A percentile compares a stretch with the other conserved stretches of the same genome.
Conservation (phyloP, 2,329 filamentous ascomycete genomes). For the Epichloe sylvatica region DNA sequence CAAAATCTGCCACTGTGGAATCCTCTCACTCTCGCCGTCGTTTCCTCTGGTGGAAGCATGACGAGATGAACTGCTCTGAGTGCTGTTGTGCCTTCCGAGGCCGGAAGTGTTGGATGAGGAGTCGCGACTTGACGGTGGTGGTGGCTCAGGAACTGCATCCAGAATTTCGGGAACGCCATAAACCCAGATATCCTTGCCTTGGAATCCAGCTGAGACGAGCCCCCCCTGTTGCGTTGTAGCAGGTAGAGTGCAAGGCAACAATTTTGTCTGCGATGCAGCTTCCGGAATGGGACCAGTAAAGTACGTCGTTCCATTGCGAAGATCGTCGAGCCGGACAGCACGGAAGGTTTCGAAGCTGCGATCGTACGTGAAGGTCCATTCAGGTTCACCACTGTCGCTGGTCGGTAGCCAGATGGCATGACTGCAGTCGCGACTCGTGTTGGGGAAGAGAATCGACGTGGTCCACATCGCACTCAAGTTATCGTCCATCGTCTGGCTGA, state of each 20-base stretch:
- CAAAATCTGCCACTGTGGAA: conserved; percentile 55
- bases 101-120: conserved; percentile 7
- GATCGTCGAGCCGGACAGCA: conserved; percentile 60
- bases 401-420: conserved; percentile 58
- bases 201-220: conserved; percentile 59
- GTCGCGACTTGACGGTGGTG: conserved; percentile 9
- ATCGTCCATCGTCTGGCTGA: conserved; percentile 49
- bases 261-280: conserved; percentile 37
- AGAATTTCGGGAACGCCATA: conserved; percentile 66
- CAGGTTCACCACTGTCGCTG: conserved; percentile 48
- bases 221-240: conserved; percentile 59
- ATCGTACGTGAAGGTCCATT: conserved; percentile 69
- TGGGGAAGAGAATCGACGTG: conserved; percentile 71
- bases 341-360: conserved; percentile 64
- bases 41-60: conserved; percentile 19
- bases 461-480: conserved; percentile 68
- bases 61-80: conserved; percentile 16
- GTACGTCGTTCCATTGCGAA: conserved; percentile 64
- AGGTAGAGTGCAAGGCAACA: conserved; percentile 55
- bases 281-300: conserved; percentile 56
- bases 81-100: conserved; percentile 19
- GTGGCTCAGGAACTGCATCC: conserved; percentile 42
- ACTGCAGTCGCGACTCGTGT: conserved; percentile 65
- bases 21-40: conserved; percentile 20
- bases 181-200: conserved; percentile 59